phyloP scores from a whole-genome alignment of 805 yeast species.

The Ogataea siamensis region DNA sequence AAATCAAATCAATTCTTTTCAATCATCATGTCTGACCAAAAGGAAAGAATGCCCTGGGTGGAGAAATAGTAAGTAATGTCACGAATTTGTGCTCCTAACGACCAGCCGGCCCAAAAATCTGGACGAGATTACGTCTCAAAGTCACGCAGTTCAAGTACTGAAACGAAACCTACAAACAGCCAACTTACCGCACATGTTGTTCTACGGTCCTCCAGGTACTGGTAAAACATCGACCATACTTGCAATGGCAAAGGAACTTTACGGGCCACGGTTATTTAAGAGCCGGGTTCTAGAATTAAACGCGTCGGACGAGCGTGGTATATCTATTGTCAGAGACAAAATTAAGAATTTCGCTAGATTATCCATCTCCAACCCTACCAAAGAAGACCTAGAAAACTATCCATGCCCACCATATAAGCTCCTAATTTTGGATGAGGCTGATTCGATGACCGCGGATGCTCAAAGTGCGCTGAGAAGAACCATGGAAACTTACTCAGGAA shows the following conservation, averaged over 20 bases:
- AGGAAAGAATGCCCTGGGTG: slow-evolving; percentile 79
- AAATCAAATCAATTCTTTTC: not conserved
- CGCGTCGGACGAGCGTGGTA: slow-evolving; percentile 91
- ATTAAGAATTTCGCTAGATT: slow-evolving; percentile 84
- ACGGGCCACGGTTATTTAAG: slow-evolving; percentile 68
- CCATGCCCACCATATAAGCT: slow-evolving; percentile 98
- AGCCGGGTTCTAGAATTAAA: slow-evolving; percentile 77
- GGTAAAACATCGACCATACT: slow-evolving; percentile 88
- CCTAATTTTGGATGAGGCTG: slow-evolving; percentile 92
- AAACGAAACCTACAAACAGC: slow-evolving; percentile 75
- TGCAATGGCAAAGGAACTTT: slow-evolving; percentile 76
- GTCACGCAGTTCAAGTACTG: slow-evolving; percentile 79
- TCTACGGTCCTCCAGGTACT: slow-evolving; percentile 93
- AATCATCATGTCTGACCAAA: slow-evolving; percentile 4
- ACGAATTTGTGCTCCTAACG: not conserved
- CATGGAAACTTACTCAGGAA: slow-evolving; percentile 85
- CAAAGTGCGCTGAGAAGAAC: slow-evolving; percentile 94
- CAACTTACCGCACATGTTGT: slow-evolving; percentile 87
- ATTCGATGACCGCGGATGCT: slow-evolving; percentile 96
- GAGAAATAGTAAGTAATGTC: slow-evolving; percentile 62
- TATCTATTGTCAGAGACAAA: slow-evolving; percentile 80
- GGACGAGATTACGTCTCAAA: slow-evolving; percentile 89
- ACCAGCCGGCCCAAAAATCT: slow-evolving; percentile 76
- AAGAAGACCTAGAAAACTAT: slow-evolving; percentile 64
- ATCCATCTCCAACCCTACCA: slow-evolving; percentile 75